phyloP scores from a whole-genome alignment of 345 rosid genomes.

The Hevea brasiliensis region DNA sequence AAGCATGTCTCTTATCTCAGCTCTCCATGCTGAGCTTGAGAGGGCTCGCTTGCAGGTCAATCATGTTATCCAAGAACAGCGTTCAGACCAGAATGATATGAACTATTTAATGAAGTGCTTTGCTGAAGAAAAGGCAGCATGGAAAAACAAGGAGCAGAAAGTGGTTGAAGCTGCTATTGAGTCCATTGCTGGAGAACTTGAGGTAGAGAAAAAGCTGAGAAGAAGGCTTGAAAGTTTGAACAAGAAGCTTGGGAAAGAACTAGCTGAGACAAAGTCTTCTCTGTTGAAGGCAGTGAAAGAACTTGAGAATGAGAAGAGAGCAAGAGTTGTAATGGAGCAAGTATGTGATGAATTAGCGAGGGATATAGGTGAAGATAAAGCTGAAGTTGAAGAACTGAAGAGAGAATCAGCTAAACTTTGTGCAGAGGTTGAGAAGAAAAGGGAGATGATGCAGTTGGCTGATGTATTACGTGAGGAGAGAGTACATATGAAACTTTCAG shows the following conservation, averaged over 20 bases:
- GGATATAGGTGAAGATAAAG: constrained; percentile 59
- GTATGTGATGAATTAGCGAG: constrained; percentile 80
- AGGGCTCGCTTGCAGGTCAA: constrained; percentile 92
- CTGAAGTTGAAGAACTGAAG: constrained; percentile 63
- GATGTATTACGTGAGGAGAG: constrained; percentile 70
- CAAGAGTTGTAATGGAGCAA: constrained; percentile 71
- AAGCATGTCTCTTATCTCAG: constrained; percentile 89
- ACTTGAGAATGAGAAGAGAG: constrained; percentile 81
- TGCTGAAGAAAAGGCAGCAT: constrained; percentile 89
- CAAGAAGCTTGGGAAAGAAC: constrained; percentile 87
- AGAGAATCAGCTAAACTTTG: constrained; percentile 59
- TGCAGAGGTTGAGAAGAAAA: constrained; percentile 75
- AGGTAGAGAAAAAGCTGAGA: constrained; percentile 82
- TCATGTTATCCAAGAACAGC: constrained; percentile 79
- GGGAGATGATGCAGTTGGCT: constrained; percentile 79
- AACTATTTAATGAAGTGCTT: constrained; percentile 82
- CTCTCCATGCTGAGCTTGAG: constrained; percentile 94
- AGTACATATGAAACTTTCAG: constrained; percentile 74
- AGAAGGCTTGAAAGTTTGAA: constrained; percentile 82
- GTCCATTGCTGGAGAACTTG: constrained; percentile 84
- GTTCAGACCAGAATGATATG: constrained; percentile 69
- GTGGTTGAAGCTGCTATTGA: constrained; percentile 92
- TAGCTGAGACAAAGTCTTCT: constrained; percentile 69
- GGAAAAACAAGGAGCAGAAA: constrained; percentile 88
- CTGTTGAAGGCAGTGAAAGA: constrained; percentile 73